phyloP scores from a whole-genome alignment of 495 filamentous ascomycete genomes.

The Aspergillus asperescens region DNA sequence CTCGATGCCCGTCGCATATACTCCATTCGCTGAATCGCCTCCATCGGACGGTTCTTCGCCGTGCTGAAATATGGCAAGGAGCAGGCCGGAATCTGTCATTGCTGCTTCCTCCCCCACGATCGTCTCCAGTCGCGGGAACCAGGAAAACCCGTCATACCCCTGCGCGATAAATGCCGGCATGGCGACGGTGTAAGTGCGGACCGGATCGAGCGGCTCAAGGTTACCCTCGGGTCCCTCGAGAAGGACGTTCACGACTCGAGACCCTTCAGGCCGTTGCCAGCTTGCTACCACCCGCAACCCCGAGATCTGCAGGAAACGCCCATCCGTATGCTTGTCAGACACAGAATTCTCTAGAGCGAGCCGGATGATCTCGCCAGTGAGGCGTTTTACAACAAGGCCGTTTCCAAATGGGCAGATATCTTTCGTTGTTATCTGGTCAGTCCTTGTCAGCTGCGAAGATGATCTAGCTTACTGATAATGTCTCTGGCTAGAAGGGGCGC shows the following conservation, averaged over 20 bases:
- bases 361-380: not conserved
- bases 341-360: not conserved
- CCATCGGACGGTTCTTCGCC: not conserved
- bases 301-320: constrained; percentile 1
- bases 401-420: constrained; percentile 3
- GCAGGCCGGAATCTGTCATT: not conserved
- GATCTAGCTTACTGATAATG: constrained; percentile 1
- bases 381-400: not conserved
- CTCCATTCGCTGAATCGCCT: not conserved
- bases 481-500: not conserved
- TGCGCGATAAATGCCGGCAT: constrained; percentile 2
- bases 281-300: not conserved
- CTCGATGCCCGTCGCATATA: not conserved
- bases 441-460: not conserved
- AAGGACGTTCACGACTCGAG: not conserved
- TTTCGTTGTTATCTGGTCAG: not conserved
- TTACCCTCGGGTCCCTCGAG: not conserved
- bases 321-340: constrained; percentile 1
- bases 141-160: not conserved
- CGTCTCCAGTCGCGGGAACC: not conserved
- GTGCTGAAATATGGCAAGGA: not conserved
- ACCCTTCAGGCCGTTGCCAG: not conserved
- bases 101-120: not conserved
- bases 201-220: not conserved
- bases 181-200: not conserved